phyloP scores from a whole-genome alignment of 495 filamentous ascomycete species.

The Bacidia rubella region DNA sequence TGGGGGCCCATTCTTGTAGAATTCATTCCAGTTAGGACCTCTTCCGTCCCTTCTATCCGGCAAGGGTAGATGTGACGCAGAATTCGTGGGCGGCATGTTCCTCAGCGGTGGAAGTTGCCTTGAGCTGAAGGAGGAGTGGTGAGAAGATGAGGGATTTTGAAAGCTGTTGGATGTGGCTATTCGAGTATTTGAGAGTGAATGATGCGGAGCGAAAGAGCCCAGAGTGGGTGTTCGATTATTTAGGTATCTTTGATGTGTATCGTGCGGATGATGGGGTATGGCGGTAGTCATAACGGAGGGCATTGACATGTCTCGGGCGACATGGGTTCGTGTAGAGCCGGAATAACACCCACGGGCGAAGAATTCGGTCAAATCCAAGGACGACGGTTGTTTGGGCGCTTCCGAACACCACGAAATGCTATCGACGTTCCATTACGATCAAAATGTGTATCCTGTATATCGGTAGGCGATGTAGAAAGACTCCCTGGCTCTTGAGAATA shows the following conservation, averaged over 20 bases:
- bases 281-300: slow-evolving; percentile 72
- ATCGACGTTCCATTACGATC: neutral
- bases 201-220: slow-evolving; percentile 35
- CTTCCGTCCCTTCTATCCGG: slow-evolving; percentile 35
- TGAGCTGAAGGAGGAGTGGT: slow-evolving; percentile 19
- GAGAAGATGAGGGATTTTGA: slow-evolving; percentile 32
- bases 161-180: slow-evolving; percentile 36
- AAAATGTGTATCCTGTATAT: neutral
- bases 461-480: neutral
- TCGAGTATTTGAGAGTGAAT: slow-evolving; percentile 38
- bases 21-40: slow-evolving; percentile 71
- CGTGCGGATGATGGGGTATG: slow-evolving; percentile 58
- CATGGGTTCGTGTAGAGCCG: neutral
- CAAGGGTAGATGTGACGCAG: slow-evolving; percentile 11
- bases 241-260: slow-evolving; percentile 51
- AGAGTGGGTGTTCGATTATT: slow-evolving; percentile 26
- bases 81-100: slow-evolving; percentile 14
- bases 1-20: slow-evolving; percentile 85
- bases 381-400: neutral
- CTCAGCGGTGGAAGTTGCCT: slow-evolving; percentile 18
- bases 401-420: neutral
- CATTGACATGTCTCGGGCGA: slow-evolving; percentile 52
- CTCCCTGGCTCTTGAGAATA: neutral
- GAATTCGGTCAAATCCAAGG: neutral
- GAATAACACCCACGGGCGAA: neutral